Base-by-base conservation (phyloP, 352 stramenopile species). In the Peronospora destructor region DNA sequence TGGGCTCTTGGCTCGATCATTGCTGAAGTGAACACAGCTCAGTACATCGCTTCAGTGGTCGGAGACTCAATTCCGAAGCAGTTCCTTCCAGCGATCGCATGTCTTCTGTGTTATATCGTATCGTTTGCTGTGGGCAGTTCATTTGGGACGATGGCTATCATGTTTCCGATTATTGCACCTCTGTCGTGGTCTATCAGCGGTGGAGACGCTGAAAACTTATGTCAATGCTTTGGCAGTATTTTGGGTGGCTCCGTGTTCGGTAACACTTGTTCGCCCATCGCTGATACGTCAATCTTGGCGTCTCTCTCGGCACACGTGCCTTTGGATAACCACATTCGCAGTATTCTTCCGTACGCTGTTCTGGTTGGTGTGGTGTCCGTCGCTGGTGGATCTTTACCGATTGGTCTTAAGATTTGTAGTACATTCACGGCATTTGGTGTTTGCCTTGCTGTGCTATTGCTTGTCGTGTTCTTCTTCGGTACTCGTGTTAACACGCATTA, bases 81-180 rank as follows among this genome's bases (percentile, higher is more conserved):
- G 49, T 91, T 76, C 49, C 50, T 94, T 4, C 86, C 78, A 26
- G 84, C 82, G 12, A 91, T 94, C 41, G 67, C 81, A 13, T 87
- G 76, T 17, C 47, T 92, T 23, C 67, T 97, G 7, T 94, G 84
- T 70, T 94, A 85, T 53, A 44, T 94, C 36, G 84, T 97, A 43
- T 95, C 87, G 11, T 96, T 96, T 42, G 73, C 84, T n/a, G 93
- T 85, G 4, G 88, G 88, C 41, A 95, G 82, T 38, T 66, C 73
- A 13, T 96, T 95, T 54, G 85, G 84, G 41, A 96, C 88, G 7
- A 96, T 97, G 84, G 85, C 81, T 39, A 95, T 97, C 53, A 86
- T 97, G 64, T 96, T 97, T 58, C 88, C 88, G 13, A 93, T 97
- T 55, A 87, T 92, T 44, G 76, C 77, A 33, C 83, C 81, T 46